phyloP scores from a whole-genome alignment of 768 basidiomycete species.

The Paxillus rubicundulus region DNA sequence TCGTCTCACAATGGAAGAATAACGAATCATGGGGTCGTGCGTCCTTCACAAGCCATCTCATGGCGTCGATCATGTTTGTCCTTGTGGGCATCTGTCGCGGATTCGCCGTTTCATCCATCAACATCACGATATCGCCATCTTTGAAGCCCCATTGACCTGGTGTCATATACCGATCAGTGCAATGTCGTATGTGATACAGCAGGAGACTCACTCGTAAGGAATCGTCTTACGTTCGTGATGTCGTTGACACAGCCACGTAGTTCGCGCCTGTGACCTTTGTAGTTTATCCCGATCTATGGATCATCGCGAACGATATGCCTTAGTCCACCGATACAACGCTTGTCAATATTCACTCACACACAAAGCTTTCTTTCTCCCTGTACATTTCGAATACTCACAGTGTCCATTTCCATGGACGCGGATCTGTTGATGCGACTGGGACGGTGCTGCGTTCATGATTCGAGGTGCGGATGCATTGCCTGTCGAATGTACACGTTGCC shows the following conservation, averaged over 20 bases:
- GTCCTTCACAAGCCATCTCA: constrained; percentile 65
- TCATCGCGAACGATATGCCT: not conserved
- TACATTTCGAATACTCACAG: constrained; percentile 50
- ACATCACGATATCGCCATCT: constrained; percentile 54
- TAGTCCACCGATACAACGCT: not conserved
- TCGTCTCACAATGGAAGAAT: constrained; percentile 64
- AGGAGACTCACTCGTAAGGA: constrained; percentile 54
- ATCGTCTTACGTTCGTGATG: constrained; percentile 63
- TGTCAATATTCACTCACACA: constrained; percentile 28
- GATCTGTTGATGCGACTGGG: constrained; percentile 4
- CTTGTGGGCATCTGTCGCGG: constrained; percentile 48
- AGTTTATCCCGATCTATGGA: constrained; percentile 75
- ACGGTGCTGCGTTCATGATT: constrained; percentile 1
- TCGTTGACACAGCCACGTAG: constrained; percentile 83
- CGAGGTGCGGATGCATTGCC: constrained; percentile 10
- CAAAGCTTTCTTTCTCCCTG: constrained; percentile 51
- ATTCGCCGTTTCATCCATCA: constrained; percentile 47
- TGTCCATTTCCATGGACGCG: constrained; percentile 10
- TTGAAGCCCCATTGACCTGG: constrained; percentile 46
- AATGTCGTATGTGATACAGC: not conserved
- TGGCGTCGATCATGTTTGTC: constrained; percentile 55
- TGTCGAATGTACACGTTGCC: constrained; percentile 20
- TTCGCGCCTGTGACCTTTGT: constrained; percentile 58
- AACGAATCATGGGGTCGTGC: constrained; percentile 71
- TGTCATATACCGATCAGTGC: not conserved